Evolutionary conservation across 2,329 filamentous ascomycete genomes (phyloP), one percentile per base, ranked within the genome.

Genomic region (Apiospora pterosperma): DNA sequence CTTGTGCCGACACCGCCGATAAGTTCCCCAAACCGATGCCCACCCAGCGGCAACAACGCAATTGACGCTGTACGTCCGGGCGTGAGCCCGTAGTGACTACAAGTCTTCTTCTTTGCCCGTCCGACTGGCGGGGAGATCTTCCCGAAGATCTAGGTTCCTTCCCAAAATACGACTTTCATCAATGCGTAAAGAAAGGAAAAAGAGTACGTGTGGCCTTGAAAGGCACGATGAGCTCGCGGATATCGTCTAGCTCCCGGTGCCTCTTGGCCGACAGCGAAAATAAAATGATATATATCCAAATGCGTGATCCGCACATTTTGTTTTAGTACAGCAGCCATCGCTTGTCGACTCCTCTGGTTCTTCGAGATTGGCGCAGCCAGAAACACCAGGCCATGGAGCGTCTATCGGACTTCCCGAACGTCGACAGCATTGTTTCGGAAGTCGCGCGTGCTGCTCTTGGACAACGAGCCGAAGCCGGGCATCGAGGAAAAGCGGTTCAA

Each of bases 401-500:
- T 61, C 28, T 59, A 72, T 64, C 63, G 68, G n/a, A 69, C 65
- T 58, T 70, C 69, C 21, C 55, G 62, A 23, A 69, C 67, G 23
- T 71, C 68, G 58, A 67, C 65, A 4, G 38, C 62, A 61, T 68
- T 69, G 65, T 76, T 72, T 67, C 80, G 77, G 76, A 82, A 82
- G 67, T 83, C 78, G 28, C 77, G 70, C 14, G 75, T 69, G 23
- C 74, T 70, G 67, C 70, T 74, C 62, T 77, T 74, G 48, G 71
- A 73, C 58, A 69, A 65, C 12, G 80, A 81, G 41, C 83, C 82
- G 64, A 88, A 87, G 58, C 82, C 81, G 4, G 85, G 81, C 76
- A 88, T 85, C 31, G 83, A 82, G 66, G 82, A 85, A 76, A 85
- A 83, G 62, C 85, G 79, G 77, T 84, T 84, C 70, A 85, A 67